Evolutionary conservation across 257 asterid genomes (phyloP).

Genomic region (Ligustrum vulgare): DNA sequence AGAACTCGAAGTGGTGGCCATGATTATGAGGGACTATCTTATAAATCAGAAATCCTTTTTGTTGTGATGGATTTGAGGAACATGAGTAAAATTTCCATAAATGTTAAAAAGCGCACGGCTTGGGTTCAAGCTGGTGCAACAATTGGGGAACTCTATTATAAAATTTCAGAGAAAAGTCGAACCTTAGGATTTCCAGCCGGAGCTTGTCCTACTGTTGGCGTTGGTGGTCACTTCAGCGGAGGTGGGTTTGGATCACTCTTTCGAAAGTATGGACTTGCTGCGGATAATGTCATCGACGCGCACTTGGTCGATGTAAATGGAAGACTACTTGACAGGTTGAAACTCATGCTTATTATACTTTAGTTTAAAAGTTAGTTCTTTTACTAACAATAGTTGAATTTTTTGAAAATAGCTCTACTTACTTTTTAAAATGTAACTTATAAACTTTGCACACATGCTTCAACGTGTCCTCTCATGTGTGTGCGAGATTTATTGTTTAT

Average conservation of each 20-base stretch:
- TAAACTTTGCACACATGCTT: too few species aligned
- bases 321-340: slow-evolving; percentile 23
- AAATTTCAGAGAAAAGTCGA: slow-evolving; percentile 13
- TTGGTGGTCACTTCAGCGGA: slow-evolving; percentile 30
- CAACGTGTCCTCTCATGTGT: too few species aligned
- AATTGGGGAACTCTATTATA: slow-evolving; percentile 20
- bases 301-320: slow-evolving; percentile 31
- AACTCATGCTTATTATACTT: too few species aligned
- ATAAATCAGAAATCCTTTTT: slow-evolving; percentile 22
- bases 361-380: too few species aligned
- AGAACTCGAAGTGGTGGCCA: slow-evolving; percentile 43
- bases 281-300: slow-evolving; percentile 38
- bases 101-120: slow-evolving; percentile 22
- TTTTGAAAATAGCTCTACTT: too few species aligned
- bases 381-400: too few species aligned
- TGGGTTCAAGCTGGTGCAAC: slow-evolving; percentile 43
- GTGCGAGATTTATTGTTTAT: too few species aligned
- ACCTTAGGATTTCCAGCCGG: slow-evolving; percentile 31
- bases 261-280: slow-evolving; percentile 36
- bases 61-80: slow-evolving; percentile 34
- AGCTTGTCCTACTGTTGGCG: slow-evolving; percentile 27
- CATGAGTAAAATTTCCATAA: slow-evolving; percentile 8
- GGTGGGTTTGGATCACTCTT: slow-evolving; percentile 34
- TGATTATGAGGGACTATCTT: slow-evolving; percentile 43
- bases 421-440: too few species aligned